Base-by-base conservation (phyloP, 1,284 basidiomycete genomes). In the Kwoniella shivajii region DNA sequence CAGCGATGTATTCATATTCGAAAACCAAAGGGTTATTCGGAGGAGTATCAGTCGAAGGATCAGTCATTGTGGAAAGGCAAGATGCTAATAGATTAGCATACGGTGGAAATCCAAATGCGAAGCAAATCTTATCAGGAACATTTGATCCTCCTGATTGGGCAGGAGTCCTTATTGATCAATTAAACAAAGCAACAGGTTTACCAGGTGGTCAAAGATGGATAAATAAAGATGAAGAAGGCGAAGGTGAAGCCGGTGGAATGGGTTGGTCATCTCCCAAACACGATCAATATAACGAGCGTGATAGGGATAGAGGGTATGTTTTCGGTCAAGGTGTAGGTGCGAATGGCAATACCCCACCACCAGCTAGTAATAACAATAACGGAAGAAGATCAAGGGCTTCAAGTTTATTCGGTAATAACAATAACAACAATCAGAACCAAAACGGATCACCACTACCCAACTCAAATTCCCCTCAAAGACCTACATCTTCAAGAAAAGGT, bases 1-100 rank as follows among this genome's bases (percentile, higher is more conserved):
- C 94, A 6, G 93, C 94, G 45, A 97, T 98, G 92, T 92, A 95
- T 78, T 90, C 88, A 63, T 99, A 99, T 77, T 94, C 90, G 4
- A 93, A 94, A 76, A 94, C 92, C 4, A 86, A 90, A 63, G 95
- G 95, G 11, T 82, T 97, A 1, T 96, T 96, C 64, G 92, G 80
- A 37, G 82, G 82, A 10, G 79, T 84, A 20, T 92, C 90, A 9
- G 80, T 98, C 33, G 94, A 98, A 82, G 95, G 95, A 10, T 92
- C 90, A 0, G 87, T 97, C 41, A 93, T 99, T 52, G 83, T 96
- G 20, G 95, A 98, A 76, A 86, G 96, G 26, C 88, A 92, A 72
- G 96, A 99, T 73, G 90, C 90, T 7, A 93, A 94, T 72, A 80
- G 84, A 2, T 80, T 87, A 45, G 90, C 91, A 4, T 95, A 94